Percentiles rank a stretch among this genome's conserved stretches.
Evolutionary conservation across 495 filamentous ascomycete genomes (phyloP).

Genomic region (Patellaria atrata): DNA sequence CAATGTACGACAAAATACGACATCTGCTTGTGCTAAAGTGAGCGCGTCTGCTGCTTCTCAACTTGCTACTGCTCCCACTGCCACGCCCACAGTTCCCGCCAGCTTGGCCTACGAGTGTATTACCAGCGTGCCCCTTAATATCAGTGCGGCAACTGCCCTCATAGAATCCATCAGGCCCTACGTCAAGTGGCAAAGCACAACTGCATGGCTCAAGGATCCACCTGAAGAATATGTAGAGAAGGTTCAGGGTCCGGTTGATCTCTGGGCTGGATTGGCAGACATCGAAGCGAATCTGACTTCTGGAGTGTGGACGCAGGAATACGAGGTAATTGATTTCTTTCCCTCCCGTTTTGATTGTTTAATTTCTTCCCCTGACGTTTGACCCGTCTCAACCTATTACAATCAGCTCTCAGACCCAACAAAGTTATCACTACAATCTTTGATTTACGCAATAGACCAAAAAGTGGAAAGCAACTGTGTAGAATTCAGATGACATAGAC

Average conservation of each 20-base stretch:
- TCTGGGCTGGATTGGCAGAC: slow-evolving; percentile 18
- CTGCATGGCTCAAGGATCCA: slow-evolving; percentile 22
- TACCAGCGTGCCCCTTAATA: slow-evolving; percentile 19
- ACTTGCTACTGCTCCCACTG: not conserved
- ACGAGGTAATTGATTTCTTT: slow-evolving; percentile 10
- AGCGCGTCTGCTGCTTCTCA: slow-evolving; percentile 13
- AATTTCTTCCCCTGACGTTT: no score
- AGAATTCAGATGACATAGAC: no score
- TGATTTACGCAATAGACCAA: no score
- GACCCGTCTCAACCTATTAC: no score
- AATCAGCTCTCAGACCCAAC: no score
- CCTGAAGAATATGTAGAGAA: slow-evolving; percentile 24
- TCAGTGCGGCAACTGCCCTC: slow-evolving; percentile 14
- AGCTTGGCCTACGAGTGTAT: slow-evolving; percentile 20
- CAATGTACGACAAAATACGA: no score
- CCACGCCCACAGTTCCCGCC: slow-evolving; percentile 15
- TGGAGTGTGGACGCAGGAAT: slow-evolving; percentile 20
- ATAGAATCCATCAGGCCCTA: slow-evolving; percentile 20
- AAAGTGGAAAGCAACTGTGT: no score
- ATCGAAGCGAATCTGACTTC: slow-evolving; percentile 15
- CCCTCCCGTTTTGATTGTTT: not conserved
- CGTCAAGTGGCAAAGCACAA: slow-evolving; percentile 24
- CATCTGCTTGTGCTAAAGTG: slow-evolving; percentile 16
- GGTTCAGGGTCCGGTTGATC: slow-evolving; percentile 20
- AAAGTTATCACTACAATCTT: no score